Conservation (phyloP, 2,329 filamentous ascomycete species). For the Aspergillus quadrilineatus region DNA sequence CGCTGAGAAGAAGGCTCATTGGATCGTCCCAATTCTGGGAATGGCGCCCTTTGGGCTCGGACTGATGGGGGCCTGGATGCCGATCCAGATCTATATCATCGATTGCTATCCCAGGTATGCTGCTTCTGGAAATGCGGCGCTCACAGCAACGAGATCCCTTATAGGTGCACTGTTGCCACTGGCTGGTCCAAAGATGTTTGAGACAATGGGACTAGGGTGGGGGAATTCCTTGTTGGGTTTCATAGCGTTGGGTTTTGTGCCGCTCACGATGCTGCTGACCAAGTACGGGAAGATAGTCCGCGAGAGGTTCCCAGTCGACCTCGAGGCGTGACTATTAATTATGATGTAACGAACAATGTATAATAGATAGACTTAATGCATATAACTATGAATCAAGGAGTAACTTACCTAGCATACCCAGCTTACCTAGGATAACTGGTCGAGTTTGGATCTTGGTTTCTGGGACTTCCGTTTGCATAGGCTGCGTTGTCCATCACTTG, state of each 20-base stretch:
- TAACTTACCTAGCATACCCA: no score
- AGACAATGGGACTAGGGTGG: conserved; percentile 47
- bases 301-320: conserved; percentile 8
- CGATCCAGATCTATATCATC: conserved; percentile 62
- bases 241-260: conserved; percentile 52
- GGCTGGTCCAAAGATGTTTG: conserved; percentile 54
- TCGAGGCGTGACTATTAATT: not conserved
- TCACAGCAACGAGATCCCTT: conserved; percentile 56
- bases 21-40: conserved; percentile 62
- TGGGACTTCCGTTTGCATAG: no score
- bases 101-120: conserved; percentile 52
- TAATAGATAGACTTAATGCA: not conserved
- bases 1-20: conserved; percentile 53
- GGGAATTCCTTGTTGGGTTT: conserved; percentile 56
- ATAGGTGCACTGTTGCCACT: conserved; percentile 60
- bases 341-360: not conserved
- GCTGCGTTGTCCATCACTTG: no score
- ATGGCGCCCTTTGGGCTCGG: conserved; percentile 56
- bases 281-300: conserved; percentile 12
- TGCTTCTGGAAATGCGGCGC: conserved; percentile 52
- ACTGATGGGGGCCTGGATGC: conserved; percentile 56
- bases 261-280: conserved; percentile 23
- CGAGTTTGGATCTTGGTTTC: no score
- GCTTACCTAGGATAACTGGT: no score
- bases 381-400: not conserved